Percentiles rank a stretch among this genome's conserved stretches.
Evolutionary conservation across 2,329 filamentous ascomycete genomes (phyloP).

Genomic region (Sporothrix protearum): DNA sequence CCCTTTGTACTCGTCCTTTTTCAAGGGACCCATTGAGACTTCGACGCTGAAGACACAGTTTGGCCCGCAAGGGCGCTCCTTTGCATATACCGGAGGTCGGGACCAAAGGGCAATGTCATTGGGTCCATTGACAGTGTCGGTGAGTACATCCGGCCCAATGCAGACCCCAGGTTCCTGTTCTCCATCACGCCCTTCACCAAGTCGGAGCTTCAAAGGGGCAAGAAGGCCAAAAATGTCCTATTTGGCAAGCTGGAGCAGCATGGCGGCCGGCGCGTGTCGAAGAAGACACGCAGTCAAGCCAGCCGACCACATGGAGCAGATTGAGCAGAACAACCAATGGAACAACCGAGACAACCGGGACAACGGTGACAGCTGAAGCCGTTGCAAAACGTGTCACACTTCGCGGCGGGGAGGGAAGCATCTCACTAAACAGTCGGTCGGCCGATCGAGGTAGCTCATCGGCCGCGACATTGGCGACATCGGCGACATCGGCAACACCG

Average conservation of each 20-base stretch:
- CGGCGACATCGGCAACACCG: neutral
- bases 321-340: neutral
- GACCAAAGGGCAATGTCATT: neutral
- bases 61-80: neutral
- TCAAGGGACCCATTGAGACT: neutral
- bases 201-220: neutral
- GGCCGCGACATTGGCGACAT: neutral
- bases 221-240: neutral
- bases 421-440: neutral
- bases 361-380: neutral
- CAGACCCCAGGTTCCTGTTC: slow-evolving; percentile 19
- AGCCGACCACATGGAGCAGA: neutral
- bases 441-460: neutral
- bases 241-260: slow-evolving; percentile 17
- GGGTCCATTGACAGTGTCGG: slow-evolving; percentile 15
- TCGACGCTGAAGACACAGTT: neutral
- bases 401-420: neutral
- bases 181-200: slow-evolving; percentile 22
- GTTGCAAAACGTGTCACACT: neutral
- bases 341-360: neutral
- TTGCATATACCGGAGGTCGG: slow-evolving; percentile 1
- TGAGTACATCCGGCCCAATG: slow-evolving; percentile 10
- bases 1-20: neutral
- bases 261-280: neutral
- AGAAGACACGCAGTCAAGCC: neutral